Evolutionary conservation across 257 asterid species (phyloP), one percentile per base, ranked within the genome.

Genomic region (Coffea eugenioides): DNA sequence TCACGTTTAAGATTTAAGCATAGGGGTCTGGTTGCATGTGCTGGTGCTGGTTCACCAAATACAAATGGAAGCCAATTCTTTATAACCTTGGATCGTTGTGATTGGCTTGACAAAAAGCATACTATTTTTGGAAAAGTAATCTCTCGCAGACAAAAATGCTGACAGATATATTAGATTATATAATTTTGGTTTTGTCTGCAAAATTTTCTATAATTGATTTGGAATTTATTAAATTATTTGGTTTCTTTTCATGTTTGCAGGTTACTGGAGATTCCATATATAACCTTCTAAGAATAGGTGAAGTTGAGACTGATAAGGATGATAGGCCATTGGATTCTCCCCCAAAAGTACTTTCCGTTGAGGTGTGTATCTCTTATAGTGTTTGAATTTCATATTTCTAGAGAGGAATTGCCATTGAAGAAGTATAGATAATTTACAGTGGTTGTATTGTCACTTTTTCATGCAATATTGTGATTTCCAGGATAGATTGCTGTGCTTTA

Each of bases 1-100:
- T 93, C 99, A 48, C 98, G 99, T 39, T 83, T 96, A 65, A 90
- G 99, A 84, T 96, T 96, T 83, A 96, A 96, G 87, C 99, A 96
- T 79, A 90, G 99, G 88, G 99, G 99, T 75, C 83, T 96, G 86
- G 97, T 96, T 71, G 99, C 99, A 4, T 96, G 96, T 81, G 99
- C 99, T n/a, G 93, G 97, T 81, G 56, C 95, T 80, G 97, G 92
- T 64, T 71, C 90, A 36, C 96, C 99, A 34, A 92, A 93, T 84
- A 86, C 99, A 51, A 96, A 96, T 81, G 95, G 90, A 66, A 96
- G 99, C 90, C 99, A 96, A 84, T 96, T 96, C 89, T 96, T 96
- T 75, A 84, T 91, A 8, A 91, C 98, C 23, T 84, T 96, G 87
- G 99, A 96, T 85, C 93, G 92, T 31, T 87, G 97, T 25, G 98